Evolutionary conservation across 1,284 basidiomycete genomes (phyloP).

Genomic region (Trametes polyzona): DNA sequence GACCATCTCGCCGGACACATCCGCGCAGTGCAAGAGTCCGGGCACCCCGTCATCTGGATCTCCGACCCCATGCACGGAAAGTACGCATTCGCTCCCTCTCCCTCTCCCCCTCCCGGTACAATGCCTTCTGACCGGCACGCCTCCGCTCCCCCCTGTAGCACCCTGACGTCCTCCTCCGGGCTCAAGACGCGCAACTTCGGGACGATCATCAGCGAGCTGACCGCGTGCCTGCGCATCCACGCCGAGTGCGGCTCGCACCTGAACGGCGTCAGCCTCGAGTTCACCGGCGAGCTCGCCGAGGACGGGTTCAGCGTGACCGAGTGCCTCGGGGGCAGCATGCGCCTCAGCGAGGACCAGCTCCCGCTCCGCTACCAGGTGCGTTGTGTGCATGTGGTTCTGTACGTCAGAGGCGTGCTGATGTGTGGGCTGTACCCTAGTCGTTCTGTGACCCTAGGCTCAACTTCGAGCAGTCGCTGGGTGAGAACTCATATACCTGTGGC

Average conservation of each 20-base stretch:
- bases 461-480: conserved; percentile 82
- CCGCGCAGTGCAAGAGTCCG: conserved; percentile 77
- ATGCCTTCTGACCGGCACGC: no score
- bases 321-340: conserved; percentile 84
- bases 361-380: conserved; percentile 74
- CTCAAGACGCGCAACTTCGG: conserved; percentile 92
- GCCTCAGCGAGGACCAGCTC: conserved; percentile 73
- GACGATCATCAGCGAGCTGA: conserved; percentile 90
- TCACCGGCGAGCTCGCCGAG: conserved; percentile 94
- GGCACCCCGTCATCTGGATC: conserved; percentile 90
- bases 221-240: conserved; percentile 83
- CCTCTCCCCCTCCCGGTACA: background rate
- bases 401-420: background rate
- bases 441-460: conserved; percentile 85
- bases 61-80: conserved; percentile 99
- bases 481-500: conserved; percentile 27
- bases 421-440: conserved; percentile 44
- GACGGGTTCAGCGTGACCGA: conserved; percentile 93
- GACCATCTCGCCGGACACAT: conserved; percentile 83
- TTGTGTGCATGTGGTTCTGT: background rate
- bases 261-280: conserved; percentile 95
- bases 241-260: conserved; percentile 70
- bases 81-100: conserved; percentile 47
- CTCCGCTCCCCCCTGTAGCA: conserved; percentile 50
- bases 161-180: conserved; percentile 74